A percentile compares a stretch with the other conserved stretches of the same genome.
Conservation (phyloP, 768 basidiomycete genomes). For the Rhizopogon vinicolor region DNA sequence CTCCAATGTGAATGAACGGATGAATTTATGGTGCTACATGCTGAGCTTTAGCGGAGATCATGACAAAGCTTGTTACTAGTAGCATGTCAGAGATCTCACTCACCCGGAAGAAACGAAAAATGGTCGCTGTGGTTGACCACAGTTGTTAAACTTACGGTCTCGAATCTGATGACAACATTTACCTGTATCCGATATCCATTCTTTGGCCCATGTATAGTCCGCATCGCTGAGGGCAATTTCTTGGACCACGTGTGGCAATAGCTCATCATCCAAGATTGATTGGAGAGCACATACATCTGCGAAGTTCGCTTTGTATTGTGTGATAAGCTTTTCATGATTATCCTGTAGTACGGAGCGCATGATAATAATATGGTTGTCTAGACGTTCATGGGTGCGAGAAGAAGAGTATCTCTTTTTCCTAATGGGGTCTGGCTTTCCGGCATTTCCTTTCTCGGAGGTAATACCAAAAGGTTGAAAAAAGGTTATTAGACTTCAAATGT, state of each 20-base stretch:
- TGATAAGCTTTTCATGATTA: conserved; percentile 44
- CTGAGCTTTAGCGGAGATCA: conserved; percentile 5
- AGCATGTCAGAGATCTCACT: conserved; percentile 13
- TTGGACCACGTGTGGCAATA: conserved; percentile 55
- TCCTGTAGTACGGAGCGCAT: conserved; percentile 37
- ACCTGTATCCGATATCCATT: conserved; percentile 69
- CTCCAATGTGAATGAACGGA: conserved; percentile 56
- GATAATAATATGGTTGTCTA: conserved; percentile 13
- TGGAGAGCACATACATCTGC: conserved; percentile 45
- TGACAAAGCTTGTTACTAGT: not conserved
- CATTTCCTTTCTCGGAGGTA: too few relatives aligned
- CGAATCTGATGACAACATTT: conserved; percentile 21
- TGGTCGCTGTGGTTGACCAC: conserved; percentile 31
- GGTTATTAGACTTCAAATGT: too few relatives aligned
- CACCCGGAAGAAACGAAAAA: conserved; percentile 64
- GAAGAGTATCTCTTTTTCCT: too few relatives aligned
- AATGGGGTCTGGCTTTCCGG: too few relatives aligned
- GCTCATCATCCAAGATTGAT: conserved; percentile 45
- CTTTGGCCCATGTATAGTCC: conserved; percentile 45
- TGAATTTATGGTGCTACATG: conserved; percentile 62
- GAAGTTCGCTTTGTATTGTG: conserved; percentile 47
- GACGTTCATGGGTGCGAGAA: conserved; percentile 1
- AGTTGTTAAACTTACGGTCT: not conserved
- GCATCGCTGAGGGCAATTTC: conserved; percentile 49
- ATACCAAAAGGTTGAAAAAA: too few relatives aligned